A percentile compares a stretch with the other conserved stretches of the same genome.
Evolutionary conservation across 2,329 filamentous ascomycete genomes (phyloP).

Genomic region (Graphilbum sp.): DNA sequence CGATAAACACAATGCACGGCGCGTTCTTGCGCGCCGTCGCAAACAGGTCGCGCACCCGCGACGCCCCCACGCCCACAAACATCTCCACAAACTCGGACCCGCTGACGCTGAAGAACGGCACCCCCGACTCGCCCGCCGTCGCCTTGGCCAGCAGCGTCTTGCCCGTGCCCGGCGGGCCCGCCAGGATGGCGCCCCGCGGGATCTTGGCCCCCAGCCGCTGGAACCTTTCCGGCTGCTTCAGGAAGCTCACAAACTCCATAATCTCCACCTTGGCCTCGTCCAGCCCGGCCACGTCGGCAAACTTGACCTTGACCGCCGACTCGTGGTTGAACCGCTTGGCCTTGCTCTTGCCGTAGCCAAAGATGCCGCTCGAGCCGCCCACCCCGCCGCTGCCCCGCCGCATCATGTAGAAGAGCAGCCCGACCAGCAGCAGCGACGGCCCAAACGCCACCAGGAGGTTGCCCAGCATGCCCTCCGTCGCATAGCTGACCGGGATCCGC

Average conservation of each 20-base stretch:
- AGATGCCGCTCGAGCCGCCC: conserved; percentile 59
- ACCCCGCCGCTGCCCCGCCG: conserved; percentile 45
- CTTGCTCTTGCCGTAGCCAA: conserved; percentile 88
- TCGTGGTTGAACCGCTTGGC: conserved; percentile 98
- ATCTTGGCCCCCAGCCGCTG: conserved; percentile 95
- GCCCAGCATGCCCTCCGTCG: conserved; percentile 57
- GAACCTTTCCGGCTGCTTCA: conserved; percentile 86
- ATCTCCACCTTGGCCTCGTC: conserved; percentile 97
- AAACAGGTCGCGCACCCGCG: conserved; percentile 86
- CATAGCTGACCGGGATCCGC: conserved; percentile 83
- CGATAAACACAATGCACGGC: conserved; percentile 98
- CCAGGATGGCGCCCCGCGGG: conserved; percentile 86
- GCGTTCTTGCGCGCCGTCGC: conserved; percentile 88
- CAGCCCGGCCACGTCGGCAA: conserved; percentile 91
- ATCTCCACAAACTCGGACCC: conserved; percentile 99
- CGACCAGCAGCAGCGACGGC: conserved; percentile 74
- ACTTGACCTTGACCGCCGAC: conserved; percentile 91
- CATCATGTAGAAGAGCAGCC: conserved; percentile 64
- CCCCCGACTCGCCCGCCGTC: conserved; percentile 88
- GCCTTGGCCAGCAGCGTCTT: conserved; percentile 96
- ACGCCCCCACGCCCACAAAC: conserved; percentile 97
- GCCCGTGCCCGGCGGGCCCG: conserved; percentile 94
- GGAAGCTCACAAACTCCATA: conserved; percentile 97
- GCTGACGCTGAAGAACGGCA: conserved; percentile 96
- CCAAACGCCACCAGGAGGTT: conserved; percentile 64